Conservation (phyloP, 148 eudicot species). For the Talinum fruticosum region DNA sequence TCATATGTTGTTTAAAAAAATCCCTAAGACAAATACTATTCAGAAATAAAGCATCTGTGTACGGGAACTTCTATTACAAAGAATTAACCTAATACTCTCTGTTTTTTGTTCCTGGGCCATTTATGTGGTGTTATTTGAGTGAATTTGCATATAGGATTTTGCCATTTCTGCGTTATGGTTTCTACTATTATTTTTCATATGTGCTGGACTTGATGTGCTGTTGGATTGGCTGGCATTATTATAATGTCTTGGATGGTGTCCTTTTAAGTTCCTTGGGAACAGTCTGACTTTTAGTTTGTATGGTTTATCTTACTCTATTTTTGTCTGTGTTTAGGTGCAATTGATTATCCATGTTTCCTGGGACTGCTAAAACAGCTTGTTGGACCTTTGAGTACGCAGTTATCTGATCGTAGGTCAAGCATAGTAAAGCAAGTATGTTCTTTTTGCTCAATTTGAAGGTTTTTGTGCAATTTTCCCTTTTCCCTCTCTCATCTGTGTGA, state of each 20-base stretch:
- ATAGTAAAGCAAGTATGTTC: conserved; percentile 83
- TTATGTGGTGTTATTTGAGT: neutral
- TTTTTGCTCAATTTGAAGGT: neutral
- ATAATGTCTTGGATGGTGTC: too few relatives aligned
- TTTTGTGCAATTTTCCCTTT: neutral
- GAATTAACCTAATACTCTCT: neutral
- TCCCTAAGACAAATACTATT: neutral
- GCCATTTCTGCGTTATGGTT: neutral
- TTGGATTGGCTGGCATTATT: too few relatives aligned
- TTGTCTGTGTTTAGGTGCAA: conserved; percentile 49
- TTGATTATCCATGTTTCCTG: conserved; percentile 85
- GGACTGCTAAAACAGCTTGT: conserved; percentile 88
- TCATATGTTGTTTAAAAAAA: neutral
- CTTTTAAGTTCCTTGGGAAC: too few relatives aligned
- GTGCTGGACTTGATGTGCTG: too few relatives aligned
- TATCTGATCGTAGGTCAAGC: conserved; percentile 91
- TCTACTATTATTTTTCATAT: conserved; percentile 12
- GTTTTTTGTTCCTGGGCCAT: neutral
- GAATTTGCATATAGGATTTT: neutral
- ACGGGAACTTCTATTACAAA: too few relatives aligned
- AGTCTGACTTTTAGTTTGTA: neutral
- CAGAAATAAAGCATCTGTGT: neutral
- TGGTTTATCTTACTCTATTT: neutral
- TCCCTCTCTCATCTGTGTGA: neutral
- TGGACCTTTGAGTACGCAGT: conserved; percentile 79